phyloP scores from a whole-genome alignment of 2,329 filamentous ascomycete genomes.

The Hypomyces perniciosus region DNA sequence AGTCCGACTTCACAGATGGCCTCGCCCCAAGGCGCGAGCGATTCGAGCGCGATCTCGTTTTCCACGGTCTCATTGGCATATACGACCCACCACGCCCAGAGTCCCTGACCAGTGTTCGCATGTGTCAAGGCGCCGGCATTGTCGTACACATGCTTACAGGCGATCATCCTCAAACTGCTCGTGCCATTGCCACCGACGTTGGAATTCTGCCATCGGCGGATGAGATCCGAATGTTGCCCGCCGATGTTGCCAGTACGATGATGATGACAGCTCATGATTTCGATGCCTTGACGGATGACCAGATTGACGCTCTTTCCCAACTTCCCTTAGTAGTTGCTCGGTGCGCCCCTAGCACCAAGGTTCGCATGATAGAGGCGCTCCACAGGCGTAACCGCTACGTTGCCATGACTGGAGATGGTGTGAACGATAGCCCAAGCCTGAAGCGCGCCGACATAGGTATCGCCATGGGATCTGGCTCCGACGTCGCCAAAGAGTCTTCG shows the following conservation, averaged over 20 bases:
- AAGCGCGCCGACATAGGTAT: slow-evolving; percentile 64
- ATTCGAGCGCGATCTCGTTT: slow-evolving; percentile 50
- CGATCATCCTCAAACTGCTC: slow-evolving; percentile 56
- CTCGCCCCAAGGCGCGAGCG: slow-evolving; percentile 16
- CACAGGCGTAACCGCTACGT: slow-evolving; percentile 57
- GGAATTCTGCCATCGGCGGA: slow-evolving; percentile 49
- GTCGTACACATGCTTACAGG: slow-evolving; percentile 61
- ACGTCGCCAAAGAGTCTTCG: slow-evolving; percentile 62
- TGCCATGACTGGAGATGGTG: slow-evolving; percentile 66
- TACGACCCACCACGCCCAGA: slow-evolving; percentile 64
- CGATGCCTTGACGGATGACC: slow-evolving; percentile 53
- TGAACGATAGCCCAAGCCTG: slow-evolving; percentile 63
- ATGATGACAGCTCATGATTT: slow-evolving; percentile 60
- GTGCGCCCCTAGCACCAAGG: slow-evolving; percentile 66
- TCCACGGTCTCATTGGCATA: slow-evolving; percentile 60
- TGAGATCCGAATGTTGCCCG: slow-evolving; percentile 34
- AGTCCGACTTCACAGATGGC: slow-evolving; percentile 24
- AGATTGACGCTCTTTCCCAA: slow-evolving; percentile 57
- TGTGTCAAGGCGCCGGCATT: slow-evolving; percentile 54
- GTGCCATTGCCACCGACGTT: slow-evolving; percentile 54
- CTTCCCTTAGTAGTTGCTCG: slow-evolving; percentile 63
- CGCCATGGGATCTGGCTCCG: slow-evolving; percentile 62
- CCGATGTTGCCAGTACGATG: slow-evolving; percentile 48
- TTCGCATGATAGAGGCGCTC: slow-evolving; percentile 69
- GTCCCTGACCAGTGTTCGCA: slow-evolving; percentile 45